Base-by-base conservation (phyloP, 805 yeast species). In the Wickerhamomyces pijperi region DNA sequence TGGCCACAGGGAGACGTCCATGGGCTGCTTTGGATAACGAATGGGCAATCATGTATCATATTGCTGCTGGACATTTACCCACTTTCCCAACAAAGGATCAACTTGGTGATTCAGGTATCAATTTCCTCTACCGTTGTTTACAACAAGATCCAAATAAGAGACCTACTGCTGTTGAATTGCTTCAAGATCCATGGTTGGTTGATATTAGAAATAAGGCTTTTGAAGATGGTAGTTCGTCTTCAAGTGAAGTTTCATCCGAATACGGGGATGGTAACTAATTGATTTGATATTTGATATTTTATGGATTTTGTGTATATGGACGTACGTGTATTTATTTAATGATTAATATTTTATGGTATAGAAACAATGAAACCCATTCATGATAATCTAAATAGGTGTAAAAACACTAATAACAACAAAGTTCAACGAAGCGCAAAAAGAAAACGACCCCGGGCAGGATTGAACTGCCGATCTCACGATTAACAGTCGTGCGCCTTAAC, bases 1-100 rank as follows among this genome's bases (percentile, higher is more conserved):
- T 92, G 97, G 85, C 90, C 2, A 88, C 97, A 0, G 98, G 98
- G 13, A 69, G 87, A 47, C 69, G 95, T 42, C 98, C 98, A 5
- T 92, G 98, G 98, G 82, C 94, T 14, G 83, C 86, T 58, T 66
- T 87, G 44, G 98, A 92, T 53, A 92, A 92, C 54, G 97, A 90
- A 55, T 92, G 94, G 94, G 96, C 97, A 2, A 84, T 92, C 38
- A 90, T 92, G 97, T 92, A 88, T 54, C 96, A 86, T 57, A 92
- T 92, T 53, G 97, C 97, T 0, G 94, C 95, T 3, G 95, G 96
- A 2, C 92, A 85, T 55, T 68, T 76, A 42, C 98, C 98, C 0
- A 86, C 75, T 49, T 65, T 90, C 39, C 98, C 98, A 4, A 58
- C 76, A 0, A 60, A 68, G 2, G 92, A 82, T 43, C 95, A 86